Evolutionary conservation across 1,284 basidiomycete species (phyloP).

Genomic region (Irpex lacteus): DNA sequence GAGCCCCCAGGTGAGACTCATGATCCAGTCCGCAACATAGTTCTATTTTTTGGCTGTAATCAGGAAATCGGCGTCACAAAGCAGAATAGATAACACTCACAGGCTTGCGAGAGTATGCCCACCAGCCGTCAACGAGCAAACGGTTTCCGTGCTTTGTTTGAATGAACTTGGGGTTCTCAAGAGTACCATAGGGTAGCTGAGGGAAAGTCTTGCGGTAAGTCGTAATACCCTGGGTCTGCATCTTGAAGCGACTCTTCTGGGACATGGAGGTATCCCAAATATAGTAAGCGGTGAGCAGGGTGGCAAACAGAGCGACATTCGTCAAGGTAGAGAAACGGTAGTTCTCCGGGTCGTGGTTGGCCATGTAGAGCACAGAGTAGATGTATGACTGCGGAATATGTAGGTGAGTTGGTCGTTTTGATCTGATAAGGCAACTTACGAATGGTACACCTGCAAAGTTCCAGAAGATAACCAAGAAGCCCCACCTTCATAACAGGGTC

Average conservation of each 20-base stretch:
- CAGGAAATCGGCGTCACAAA: background rate
- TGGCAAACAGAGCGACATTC: conserved; percentile 71
- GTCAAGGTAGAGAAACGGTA: conserved; percentile 84
- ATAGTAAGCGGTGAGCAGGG: conserved; percentile 84
- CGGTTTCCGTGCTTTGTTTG: conserved; percentile 94
- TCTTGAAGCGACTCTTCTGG: conserved; percentile 97
- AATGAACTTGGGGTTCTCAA: conserved; percentile 88
- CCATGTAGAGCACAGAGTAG: conserved; percentile 98
- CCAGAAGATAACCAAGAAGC: conserved; percentile 96
- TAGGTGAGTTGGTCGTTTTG: conserved; percentile 6
- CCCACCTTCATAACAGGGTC: conserved; percentile 48
- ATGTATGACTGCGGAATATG: conserved; percentile 78
- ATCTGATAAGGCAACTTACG: conserved; percentile 41
- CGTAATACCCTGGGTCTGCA: conserved; percentile 91
- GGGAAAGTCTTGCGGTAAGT: conserved; percentile 91
- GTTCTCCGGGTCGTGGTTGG: conserved; percentile 84
- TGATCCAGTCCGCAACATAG: conserved; percentile 86
- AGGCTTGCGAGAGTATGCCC: conserved; percentile 88
- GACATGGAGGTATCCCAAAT: conserved; percentile 95
- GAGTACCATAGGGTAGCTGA: conserved; percentile 83
- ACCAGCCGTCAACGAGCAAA: conserved; percentile 85
- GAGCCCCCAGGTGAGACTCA: conserved; percentile 90
- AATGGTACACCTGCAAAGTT: conserved; percentile 94
- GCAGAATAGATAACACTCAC: conserved; percentile 40
- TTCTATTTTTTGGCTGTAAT: conserved; percentile 42